Evolutionary conservation across 805 yeast species (phyloP).

Genomic region (Starmerella khaoyaiensis): DNA sequence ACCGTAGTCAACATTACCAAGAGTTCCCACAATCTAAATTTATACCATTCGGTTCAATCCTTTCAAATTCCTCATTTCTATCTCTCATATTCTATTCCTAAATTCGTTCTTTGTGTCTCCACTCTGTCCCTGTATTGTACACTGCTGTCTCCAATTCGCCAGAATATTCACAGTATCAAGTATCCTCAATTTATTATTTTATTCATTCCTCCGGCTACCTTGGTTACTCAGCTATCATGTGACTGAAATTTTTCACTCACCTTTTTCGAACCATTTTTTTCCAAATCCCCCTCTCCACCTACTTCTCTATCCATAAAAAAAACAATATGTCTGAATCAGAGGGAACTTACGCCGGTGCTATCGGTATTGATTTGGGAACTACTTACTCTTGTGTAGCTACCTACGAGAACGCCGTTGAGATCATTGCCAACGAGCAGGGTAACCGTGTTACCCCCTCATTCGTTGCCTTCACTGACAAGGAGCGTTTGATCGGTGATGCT

Average conservation of each 20-base stretch:
- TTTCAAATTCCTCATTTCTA: too few species aligned
- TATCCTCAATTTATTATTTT: too few species aligned
- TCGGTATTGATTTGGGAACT: slow-evolving; percentile 97
- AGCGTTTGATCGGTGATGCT: slow-evolving; percentile 90
- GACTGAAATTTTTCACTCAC: slow-evolving; percentile 14
- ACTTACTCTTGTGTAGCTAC: slow-evolving; percentile 95
- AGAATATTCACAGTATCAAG: too few species aligned
- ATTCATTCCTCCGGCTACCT: too few species aligned
- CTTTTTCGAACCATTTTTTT: slow-evolving; percentile 9
- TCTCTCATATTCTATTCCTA: too few species aligned
- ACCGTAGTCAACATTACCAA: too few species aligned
- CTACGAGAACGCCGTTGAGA: slow-evolving; percentile 86
- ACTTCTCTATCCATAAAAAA: slow-evolving; percentile 10
- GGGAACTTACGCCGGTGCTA: slow-evolving; percentile 99
- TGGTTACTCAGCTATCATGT: too few species aligned
- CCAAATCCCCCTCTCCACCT: slow-evolving; percentile 11
- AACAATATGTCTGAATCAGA: slow-evolving; percentile 33
- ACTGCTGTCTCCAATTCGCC: too few species aligned
- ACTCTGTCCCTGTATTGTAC: too few species aligned
- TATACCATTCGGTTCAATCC: too few species aligned
- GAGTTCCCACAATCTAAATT: too few species aligned
- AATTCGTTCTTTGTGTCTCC: too few species aligned
- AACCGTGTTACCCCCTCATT: slow-evolving; percentile 95
- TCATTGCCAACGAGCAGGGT: slow-evolving; percentile 96
- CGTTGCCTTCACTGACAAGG: slow-evolving; percentile 87